These are phyloP conservation scores for Macadamia tetraphylla DNA, from an alignment of 164 flowering plant genomes.

Conservation along the genomic window DNA sequence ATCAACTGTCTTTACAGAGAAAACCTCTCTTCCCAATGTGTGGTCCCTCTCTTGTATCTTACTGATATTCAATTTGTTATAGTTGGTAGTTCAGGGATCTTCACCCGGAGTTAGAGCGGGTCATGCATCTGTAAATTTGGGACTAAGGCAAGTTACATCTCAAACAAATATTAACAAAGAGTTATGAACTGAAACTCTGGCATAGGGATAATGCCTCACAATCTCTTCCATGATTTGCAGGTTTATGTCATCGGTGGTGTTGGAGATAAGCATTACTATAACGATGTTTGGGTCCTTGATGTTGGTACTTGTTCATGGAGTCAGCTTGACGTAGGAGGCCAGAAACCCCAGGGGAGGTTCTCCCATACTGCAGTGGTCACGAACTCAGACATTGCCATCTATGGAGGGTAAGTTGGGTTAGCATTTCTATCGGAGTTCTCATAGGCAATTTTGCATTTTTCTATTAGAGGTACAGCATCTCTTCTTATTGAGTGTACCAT, in stretches of 20 bases:
- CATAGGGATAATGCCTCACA: not conserved
- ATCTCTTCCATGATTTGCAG: slow-evolving; percentile 28
- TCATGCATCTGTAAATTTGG: slow-evolving; percentile 71
- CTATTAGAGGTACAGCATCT: not conserved
- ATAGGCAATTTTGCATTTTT: not conserved
- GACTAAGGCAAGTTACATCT: slow-evolving; percentile 50
- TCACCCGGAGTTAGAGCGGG: slow-evolving; percentile 91
- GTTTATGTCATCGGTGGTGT: slow-evolving; percentile 87
- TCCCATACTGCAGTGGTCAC: slow-evolving; percentile 78
- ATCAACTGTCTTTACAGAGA: not conserved
- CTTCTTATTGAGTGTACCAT: not conserved
- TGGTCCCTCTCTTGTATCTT: not conserved
- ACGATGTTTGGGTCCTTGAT: slow-evolving; percentile 85
- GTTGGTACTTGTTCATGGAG: slow-evolving; percentile 54
- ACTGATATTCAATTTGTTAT: slow-evolving; percentile 11
- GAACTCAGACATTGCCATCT: slow-evolving; percentile 60
- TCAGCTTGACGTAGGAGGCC: slow-evolving; percentile 58
- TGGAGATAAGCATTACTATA: slow-evolving; percentile 80
- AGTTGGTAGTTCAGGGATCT: slow-evolving; percentile 60
- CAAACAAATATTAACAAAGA: not conserved
- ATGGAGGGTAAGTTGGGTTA: slow-evolving; percentile 70
- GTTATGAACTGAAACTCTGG: no score
- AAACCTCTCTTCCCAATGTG: not conserved
- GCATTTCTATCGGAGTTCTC: not conserved
- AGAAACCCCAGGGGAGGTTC: slow-evolving; percentile 87